These are phyloP conservation scores for Psidium friedrichsthalianum DNA, from an alignment of 345 rosid genomes.

Conservation along the genomic window DNA sequence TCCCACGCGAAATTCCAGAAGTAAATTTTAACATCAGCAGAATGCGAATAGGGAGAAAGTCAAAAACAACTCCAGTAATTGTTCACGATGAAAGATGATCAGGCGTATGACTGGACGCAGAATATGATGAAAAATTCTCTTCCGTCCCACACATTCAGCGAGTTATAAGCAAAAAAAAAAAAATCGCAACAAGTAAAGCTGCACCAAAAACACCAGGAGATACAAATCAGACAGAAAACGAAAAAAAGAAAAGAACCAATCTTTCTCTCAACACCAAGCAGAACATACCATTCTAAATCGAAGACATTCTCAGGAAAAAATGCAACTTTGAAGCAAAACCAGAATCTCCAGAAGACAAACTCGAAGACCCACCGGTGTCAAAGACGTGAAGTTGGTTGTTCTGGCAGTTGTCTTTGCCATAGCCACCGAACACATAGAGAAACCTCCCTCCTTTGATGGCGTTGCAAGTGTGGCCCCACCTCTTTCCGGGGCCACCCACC, in stretches of 20 bases:
- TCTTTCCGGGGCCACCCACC: constrained; percentile 58
- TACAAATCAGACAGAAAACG: not conserved
- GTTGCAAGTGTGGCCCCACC: constrained; percentile 98
- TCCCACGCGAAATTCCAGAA: too few relatives aligned
- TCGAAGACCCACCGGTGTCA: constrained; percentile 53
- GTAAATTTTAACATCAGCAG: too few relatives aligned
- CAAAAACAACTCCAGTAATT: too few relatives aligned
- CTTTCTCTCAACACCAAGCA: not conserved
- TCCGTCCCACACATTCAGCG: too few relatives aligned
- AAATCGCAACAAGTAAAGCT: not conserved
- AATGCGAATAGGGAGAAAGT: too few relatives aligned
- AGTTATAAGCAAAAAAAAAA: too few relatives aligned
- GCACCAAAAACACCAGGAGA: not conserved
- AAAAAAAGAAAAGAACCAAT: not conserved
- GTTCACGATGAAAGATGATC: too few relatives aligned
- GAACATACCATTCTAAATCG: not conserved
- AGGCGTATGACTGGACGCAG: too few relatives aligned
- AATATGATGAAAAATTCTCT: too few relatives aligned
- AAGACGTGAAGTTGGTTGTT: constrained; percentile 90
- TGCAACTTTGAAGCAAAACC: not conserved
- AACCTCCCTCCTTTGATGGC: constrained; percentile 73
- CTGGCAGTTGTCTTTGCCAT: constrained; percentile 78
- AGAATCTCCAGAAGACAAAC: not conserved
- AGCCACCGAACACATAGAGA: constrained; percentile 85
- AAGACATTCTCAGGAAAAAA: not conserved